phyloP scores from a whole-genome alignment of 441 rosid species.

The Pelargonium citronellum region DNA sequence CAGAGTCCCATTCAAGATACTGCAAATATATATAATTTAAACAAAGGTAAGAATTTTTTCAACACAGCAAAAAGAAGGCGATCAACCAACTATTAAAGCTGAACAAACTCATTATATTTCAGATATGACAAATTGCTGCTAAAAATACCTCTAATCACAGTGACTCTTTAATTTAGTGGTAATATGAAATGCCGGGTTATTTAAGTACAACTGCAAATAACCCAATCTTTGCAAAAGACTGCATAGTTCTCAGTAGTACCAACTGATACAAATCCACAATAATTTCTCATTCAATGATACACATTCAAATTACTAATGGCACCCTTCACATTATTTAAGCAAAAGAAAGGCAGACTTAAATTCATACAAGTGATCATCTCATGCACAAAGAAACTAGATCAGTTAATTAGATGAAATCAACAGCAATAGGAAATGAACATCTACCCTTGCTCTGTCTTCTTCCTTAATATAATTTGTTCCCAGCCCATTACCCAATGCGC shows the following conservation, averaged over 20 bases:
- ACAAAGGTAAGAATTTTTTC: neutral
- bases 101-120: neutral
- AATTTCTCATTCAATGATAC: neutral
- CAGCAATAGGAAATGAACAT: neutral
- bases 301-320: neutral
- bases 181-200: neutral
- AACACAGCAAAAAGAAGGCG: neutral
- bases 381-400: neutral
- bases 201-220: neutral
- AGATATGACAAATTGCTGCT: neutral
- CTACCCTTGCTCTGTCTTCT: conserved; percentile 44
- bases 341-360: neutral
- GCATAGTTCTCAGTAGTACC: too few species aligned
- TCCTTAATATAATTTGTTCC: conserved; percentile 22
- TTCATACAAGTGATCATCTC: neutral
- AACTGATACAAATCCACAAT: neutral
- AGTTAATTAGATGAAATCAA: neutral
- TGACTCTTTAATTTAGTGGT: neutral
- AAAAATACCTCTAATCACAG: neutral
- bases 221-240: neutral
- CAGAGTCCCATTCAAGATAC: conserved; percentile 51
- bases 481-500: conserved; percentile 8
- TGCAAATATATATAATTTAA: conserved; percentile 21
- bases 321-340: neutral
- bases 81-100: neutral